Evolutionary conservation across 2,329 filamentous ascomycete genomes (phyloP).

Genomic region (Fusarium buxicola): DNA sequence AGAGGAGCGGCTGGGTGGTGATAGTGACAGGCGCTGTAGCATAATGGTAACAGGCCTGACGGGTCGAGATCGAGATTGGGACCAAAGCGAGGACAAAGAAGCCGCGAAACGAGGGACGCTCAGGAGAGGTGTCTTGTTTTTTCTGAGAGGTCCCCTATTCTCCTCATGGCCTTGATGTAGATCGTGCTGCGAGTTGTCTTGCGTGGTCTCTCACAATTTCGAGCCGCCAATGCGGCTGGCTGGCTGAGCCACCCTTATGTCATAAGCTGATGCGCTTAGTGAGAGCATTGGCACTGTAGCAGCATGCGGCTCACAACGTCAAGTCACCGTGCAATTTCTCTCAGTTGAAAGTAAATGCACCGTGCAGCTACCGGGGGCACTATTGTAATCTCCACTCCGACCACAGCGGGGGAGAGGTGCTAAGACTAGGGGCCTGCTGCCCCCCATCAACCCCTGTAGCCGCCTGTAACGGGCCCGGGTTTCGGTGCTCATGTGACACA

Average conservation of each 20-base stretch:
- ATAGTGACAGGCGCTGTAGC: constrained; percentile 34
- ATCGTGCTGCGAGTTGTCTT: constrained; percentile 44
- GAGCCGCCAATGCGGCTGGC: constrained; percentile 32
- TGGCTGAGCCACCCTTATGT: constrained; percentile 49
- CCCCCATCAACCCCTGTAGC: constrained; percentile 23
- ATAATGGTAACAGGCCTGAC: constrained; percentile 28
- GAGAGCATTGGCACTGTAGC: constrained; percentile 31
- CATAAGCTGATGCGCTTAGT: constrained; percentile 39
- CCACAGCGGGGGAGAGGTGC: constrained; percentile 41
- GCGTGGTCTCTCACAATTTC: constrained; percentile 49
- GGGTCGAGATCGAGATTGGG: constrained; percentile 15
- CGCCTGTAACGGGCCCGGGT: constrained; percentile 24
- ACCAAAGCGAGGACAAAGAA: constrained; percentile 14
- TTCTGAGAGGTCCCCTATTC: constrained; percentile 42
- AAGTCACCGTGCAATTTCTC: constrained; percentile 11
- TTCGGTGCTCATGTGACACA: constrained; percentile 33
- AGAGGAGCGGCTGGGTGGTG: constrained; percentile 32
- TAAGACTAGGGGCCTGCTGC: constrained; percentile 32
- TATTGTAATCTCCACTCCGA: constrained; percentile 30
- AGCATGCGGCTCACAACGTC: constrained; percentile 1
- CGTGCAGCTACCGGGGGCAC: constrained; percentile 29
- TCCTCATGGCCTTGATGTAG: constrained; percentile 45
- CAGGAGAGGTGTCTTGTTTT: constrained; percentile 36
- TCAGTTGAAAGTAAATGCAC: constrained; percentile 14
- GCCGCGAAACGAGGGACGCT: constrained; percentile 20